Conservation (phyloP, 2,329 filamentous ascomycete genomes). For the Colletotrichum somersetense region DNA sequence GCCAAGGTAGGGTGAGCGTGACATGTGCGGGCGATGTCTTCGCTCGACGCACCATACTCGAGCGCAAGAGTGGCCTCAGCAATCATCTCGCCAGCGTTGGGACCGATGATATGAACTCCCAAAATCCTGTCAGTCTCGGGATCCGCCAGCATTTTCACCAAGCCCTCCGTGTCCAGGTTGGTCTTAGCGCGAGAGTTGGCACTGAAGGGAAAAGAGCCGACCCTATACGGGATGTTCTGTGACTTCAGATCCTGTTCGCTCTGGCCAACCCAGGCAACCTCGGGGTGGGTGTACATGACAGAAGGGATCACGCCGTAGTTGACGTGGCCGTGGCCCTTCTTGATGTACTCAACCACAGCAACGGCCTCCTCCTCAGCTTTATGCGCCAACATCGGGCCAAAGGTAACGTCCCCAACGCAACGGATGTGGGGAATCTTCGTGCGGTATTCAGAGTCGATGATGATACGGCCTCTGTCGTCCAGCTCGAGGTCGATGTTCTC, state of each 20-base stretch:
- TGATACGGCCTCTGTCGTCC: slow-evolving; percentile 92
- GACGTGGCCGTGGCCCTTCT: slow-evolving; percentile 97
- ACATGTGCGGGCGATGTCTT: slow-evolving; percentile 94
- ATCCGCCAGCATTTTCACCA: slow-evolving; percentile 97
- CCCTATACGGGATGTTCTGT: slow-evolving; percentile 89
- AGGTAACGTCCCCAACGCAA: slow-evolving; percentile 95
- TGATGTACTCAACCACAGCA: slow-evolving; percentile 95
- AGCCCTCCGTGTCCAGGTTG: slow-evolving; percentile 93
- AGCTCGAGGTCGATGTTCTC: slow-evolving; percentile 94
- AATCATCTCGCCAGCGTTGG: slow-evolving; percentile 99
- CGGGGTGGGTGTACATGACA: slow-evolving; percentile 99
- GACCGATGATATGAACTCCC: slow-evolving; percentile 95
- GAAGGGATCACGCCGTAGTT: slow-evolving; percentile 98
- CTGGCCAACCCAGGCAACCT: slow-evolving; percentile 98
- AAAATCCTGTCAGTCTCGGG: slow-evolving; percentile 96
- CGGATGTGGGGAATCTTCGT: slow-evolving; percentile 98
- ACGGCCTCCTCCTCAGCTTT: slow-evolving; percentile 99
- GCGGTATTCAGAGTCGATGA: slow-evolving; percentile 99
- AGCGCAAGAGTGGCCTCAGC: slow-evolving; percentile 94
- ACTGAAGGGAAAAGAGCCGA: slow-evolving; percentile 95
- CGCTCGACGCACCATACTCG: slow-evolving; percentile 95
- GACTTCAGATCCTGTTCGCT: slow-evolving; percentile 96
- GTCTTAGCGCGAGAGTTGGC: slow-evolving; percentile 99
- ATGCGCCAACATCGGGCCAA: slow-evolving; percentile 98
- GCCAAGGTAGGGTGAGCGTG: slow-evolving; percentile 96